phyloP scores from a whole-genome alignment of 805 yeast genomes.

The Candida nanaspora region DNA sequence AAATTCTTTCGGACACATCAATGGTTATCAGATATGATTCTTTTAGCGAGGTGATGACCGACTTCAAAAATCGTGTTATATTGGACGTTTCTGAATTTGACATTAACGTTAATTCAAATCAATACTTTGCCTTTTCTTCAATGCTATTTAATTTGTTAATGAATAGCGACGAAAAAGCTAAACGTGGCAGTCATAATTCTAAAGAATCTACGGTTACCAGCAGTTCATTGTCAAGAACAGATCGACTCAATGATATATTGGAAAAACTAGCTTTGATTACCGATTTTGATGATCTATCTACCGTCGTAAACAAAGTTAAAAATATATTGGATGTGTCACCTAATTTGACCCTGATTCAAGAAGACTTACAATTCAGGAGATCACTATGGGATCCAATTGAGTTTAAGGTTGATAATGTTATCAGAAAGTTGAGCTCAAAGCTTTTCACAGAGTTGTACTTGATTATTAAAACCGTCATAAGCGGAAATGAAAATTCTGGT shows the following conservation, averaged over 20 bases:
- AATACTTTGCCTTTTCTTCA: slow-evolving; percentile 60
- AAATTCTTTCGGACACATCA: slow-evolving; percentile 59
- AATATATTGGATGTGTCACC: slow-evolving; percentile 5
- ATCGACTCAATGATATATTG: slow-evolving; percentile 47
- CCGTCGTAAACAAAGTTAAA: slow-evolving; percentile 5
- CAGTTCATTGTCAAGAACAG: slow-evolving; percentile 57
- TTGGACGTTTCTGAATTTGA: slow-evolving; percentile 67
- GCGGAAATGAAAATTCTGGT: slow-evolving; percentile 13
- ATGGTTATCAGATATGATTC: slow-evolving; percentile 53
- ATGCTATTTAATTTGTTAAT: slow-evolving; percentile 58
- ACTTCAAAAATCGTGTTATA: slow-evolving; percentile 38
- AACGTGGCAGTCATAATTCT: not conserved
- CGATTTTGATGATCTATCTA: slow-evolving; percentile 54
- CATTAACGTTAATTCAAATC: slow-evolving; percentile 64
- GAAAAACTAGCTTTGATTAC: slow-evolving; percentile 63
- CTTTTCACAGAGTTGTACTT: slow-evolving; percentile 35
- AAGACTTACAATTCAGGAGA: slow-evolving; percentile 38
- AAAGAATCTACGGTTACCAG: not conserved
- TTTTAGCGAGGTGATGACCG: slow-evolving; percentile 32
- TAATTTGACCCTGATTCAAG: slow-evolving; percentile 4
- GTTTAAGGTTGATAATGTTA: slow-evolving; percentile 31
- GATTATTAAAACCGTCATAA: slow-evolving; percentile 32
- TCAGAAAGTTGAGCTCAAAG: slow-evolving; percentile 29
- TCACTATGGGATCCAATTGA: slow-evolving; percentile 40
- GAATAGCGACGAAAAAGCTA: not conserved